These are phyloP conservation scores for Sporothrix euskadiensis DNA, from an alignment of 2,329 filamentous ascomycete genomes.

Conservation along the genomic window DNA sequence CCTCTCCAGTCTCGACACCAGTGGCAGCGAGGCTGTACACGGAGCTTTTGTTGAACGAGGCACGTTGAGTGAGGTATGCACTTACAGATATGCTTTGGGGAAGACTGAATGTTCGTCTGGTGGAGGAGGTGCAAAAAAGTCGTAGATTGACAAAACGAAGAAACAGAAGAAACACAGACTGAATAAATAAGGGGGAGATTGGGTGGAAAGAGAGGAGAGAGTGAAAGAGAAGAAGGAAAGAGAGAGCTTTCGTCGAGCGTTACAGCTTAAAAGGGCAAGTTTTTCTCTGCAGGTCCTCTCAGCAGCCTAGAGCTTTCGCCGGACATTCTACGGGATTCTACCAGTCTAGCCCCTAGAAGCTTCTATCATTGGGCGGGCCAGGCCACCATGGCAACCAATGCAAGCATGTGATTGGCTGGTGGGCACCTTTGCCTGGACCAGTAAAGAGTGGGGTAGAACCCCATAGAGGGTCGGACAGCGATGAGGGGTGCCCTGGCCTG, in stretches of 20 bases:
- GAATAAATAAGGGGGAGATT: conserved; percentile 3
- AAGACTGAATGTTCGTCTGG: background rate
- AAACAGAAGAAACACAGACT: conserved; percentile 22
- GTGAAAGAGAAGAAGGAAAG: conserved; percentile 23
- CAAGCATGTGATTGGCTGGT: conserved; percentile 28
- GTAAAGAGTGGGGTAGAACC: background rate
- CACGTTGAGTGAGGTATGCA: background rate
- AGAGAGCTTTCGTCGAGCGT: conserved; percentile 32
- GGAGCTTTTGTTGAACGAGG: background rate
- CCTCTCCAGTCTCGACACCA: background rate
- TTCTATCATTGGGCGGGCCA: conserved; percentile 35
- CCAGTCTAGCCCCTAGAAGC: conserved; percentile 35
- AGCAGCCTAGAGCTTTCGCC: conserved; percentile 35
- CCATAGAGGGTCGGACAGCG: background rate
- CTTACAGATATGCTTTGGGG: conserved; percentile 6
- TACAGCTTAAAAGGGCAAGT: conserved; percentile 39
- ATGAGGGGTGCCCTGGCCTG: background rate
- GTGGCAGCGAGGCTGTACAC: background rate
- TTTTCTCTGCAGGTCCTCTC: conserved; percentile 33
- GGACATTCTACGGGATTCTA: conserved; percentile 42
- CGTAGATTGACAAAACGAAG: background rate
- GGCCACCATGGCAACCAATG: conserved; percentile 31
- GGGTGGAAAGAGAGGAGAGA: conserved; percentile 15
- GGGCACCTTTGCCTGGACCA: background rate
- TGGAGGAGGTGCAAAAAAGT: background rate